These are phyloP conservation scores for Aspergillus ostianus DNA, from an alignment of 495 filamentous ascomycete genomes.

Conservation along the genomic window DNA sequence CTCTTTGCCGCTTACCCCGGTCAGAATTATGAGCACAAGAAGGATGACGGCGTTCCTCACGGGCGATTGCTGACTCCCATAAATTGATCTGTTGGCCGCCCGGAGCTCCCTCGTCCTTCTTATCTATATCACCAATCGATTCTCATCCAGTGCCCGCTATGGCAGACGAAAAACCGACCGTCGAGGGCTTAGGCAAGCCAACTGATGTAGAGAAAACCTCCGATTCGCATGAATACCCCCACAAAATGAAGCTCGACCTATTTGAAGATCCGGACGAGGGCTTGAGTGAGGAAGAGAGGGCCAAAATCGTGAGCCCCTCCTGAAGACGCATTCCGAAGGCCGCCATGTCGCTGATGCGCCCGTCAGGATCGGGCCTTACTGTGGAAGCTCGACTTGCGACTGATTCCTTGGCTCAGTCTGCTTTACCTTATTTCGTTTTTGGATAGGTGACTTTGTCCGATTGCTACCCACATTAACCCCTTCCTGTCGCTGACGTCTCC, in stretches of 20 bases:
- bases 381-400: conserved; percentile 65
- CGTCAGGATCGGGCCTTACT: conserved; percentile 64
- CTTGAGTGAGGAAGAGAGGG: conserved; percentile 64
- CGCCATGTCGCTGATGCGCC: neutral
- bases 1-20: neutral
- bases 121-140: neutral
- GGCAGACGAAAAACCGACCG: conserved; percentile 19
- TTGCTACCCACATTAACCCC: neutral
- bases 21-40: neutral
- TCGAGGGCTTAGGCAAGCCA: conserved; percentile 9
- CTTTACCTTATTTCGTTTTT: conserved; percentile 85
- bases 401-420: conserved; percentile 81
- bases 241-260: conserved; percentile 18
- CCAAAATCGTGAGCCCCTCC: conserved; percentile 55
- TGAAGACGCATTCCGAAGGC: neutral
- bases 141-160: neutral
- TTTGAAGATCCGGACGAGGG: conserved; percentile 66
- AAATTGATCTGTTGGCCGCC: neutral
- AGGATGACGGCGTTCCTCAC: neutral
- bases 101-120: neutral
- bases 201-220: conserved; percentile 26
- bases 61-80: neutral
- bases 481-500: neutral
- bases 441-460: conserved; percentile 49
- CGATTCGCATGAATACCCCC: neutral